A percentile compares a stretch with the other conserved stretches of the same genome.
Conservation (phyloP, 2,329 filamentous ascomycete genomes). For the Amphichorda felina region DNA sequence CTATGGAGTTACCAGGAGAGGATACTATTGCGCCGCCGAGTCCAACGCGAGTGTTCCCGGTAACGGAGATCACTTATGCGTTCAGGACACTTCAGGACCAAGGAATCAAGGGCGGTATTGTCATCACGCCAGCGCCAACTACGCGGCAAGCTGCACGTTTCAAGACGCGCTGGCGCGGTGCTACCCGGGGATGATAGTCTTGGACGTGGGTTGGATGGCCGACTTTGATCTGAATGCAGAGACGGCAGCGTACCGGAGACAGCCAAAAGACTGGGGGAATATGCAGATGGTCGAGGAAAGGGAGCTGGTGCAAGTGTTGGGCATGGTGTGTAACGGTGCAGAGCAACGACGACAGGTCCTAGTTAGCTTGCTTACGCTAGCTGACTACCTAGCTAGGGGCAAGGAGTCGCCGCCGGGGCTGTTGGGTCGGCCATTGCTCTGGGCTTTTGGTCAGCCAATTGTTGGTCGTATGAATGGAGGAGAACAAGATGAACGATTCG, state of each 20-base stretch:
- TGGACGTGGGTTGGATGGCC: slow-evolving; percentile 11
- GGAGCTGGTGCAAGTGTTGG: slow-evolving; percentile 4
- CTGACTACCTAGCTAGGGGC: slow-evolving; percentile 1
- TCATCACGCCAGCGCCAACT: slow-evolving; percentile 21
- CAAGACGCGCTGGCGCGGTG: slow-evolving; percentile 12
- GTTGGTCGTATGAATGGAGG: no score
- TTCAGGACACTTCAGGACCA: slow-evolving; percentile 1
- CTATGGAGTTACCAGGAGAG: background rate
- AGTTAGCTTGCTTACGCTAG: slow-evolving; percentile 1
- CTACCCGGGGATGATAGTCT: background rate
- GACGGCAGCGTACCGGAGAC: slow-evolving; percentile 2
- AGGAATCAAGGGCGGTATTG: background rate
- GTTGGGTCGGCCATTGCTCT: slow-evolving; percentile 1
- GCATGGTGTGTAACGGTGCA: slow-evolving; percentile 2
- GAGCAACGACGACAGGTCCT: background rate
- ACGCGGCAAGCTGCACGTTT: slow-evolving; percentile 20
- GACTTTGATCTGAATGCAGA: slow-evolving; percentile 13
- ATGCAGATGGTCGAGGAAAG: slow-evolving; percentile 4
- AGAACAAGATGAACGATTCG: background rate
- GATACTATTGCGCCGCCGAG: background rate
- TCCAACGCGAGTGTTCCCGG: background rate
- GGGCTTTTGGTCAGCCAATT: background rate
- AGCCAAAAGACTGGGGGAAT: slow-evolving; percentile 1
- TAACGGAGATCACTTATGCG: background rate
- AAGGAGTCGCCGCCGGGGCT: background rate